Evolutionary conservation across 306 rosid species (phyloP).

Genomic region (Cajanus cajan): DNA sequence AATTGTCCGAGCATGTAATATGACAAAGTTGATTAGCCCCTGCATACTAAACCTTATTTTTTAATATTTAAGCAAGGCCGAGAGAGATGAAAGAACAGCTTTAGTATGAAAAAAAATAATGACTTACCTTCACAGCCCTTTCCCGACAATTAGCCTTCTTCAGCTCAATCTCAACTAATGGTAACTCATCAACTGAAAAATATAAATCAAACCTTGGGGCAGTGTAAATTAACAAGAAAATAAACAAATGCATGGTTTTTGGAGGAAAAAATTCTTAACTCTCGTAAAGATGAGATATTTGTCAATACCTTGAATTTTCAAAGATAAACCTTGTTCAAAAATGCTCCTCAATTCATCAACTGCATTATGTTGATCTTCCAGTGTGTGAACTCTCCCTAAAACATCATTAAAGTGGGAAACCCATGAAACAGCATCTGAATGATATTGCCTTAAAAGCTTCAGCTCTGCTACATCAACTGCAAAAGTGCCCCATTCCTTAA

Average conservation of each 20-base stretch:
- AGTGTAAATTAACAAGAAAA: conserved; percentile 30
- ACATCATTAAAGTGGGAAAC: conserved; percentile 54
- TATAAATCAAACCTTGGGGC: conserved; percentile 32
- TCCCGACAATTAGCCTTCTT: conserved; percentile 79
- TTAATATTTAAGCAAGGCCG: neutral
- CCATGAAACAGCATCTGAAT: conserved; percentile 68
- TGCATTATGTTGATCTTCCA: conserved; percentile 57
- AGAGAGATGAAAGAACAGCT: neutral
- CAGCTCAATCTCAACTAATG: conserved; percentile 74
- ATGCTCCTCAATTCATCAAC: conserved; percentile 61
- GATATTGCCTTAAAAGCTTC: conserved; percentile 66
- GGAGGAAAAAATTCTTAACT: neutral
- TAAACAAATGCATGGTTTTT: conserved; percentile 18
- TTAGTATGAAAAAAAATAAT: conserved; percentile 11
- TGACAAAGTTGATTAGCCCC: conserved; percentile 16
- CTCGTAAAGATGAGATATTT: conserved; percentile 17
- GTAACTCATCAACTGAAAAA: conserved; percentile 78
- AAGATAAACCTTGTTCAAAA: conserved; percentile 63
- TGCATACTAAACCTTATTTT: neutral
- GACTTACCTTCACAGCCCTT: conserved; percentile 61
- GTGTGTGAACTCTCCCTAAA: conserved; percentile 47
- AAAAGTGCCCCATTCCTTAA: conserved; percentile 60
- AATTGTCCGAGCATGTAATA: conserved; percentile 17
- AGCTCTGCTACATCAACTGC: conserved; percentile 71
- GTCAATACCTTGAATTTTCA: conserved; percentile 77